Evolutionary conservation across 805 yeast genomes (phyloP), one percentile per base, ranked within the genome.

Genomic region (Ogataea wickerhamii): DNA sequence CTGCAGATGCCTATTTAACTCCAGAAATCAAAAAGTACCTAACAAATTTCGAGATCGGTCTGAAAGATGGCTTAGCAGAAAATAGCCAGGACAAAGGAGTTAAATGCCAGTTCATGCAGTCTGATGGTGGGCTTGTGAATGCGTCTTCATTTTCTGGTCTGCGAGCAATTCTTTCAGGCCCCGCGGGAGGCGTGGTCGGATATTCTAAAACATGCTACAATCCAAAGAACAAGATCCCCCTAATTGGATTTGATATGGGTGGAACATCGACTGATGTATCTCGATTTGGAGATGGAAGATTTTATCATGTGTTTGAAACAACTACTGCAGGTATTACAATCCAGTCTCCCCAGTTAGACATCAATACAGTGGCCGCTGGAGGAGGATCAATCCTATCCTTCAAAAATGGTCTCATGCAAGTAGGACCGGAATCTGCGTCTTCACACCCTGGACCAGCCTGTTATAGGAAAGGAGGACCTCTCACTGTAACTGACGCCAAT

Each of bases 101-200:
- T 31, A 66, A 67, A 39, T 74, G 85, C 42, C 80, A 82, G 48
- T 88, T 91, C 60, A 89, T 89, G 97, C 95, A 89, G 61, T 84
- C 95, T 11, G 95, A 89, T 57, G 98, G 98, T 40, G 98, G 97
- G 3, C 71, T 89, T 41, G 87, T 89, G 13, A 85, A 87, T 38
- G 87, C 91, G 55, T 67, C 74, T 18, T 71, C 76, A 34, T 88
- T 89, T 59, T 80, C 95, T 0, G 98, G 98, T 1, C 66, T 89
- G 23, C 73, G 78, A 48, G 95, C 97, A 2, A 82, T 89, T 31
- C 63, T 89, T 22, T 87, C 96, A 1, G 98, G 98, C 2, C 98
- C 98, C 3, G 98, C 97, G n/a, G 98, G 97, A 21, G 98, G 98
- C 32, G 94, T 89, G 40, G 95, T 89, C 21, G 98, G 97, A 0